Evolutionary conservation across 805 yeast species (phyloP).

Genomic region (Cyberlindnera xishuangbannaensis): DNA sequence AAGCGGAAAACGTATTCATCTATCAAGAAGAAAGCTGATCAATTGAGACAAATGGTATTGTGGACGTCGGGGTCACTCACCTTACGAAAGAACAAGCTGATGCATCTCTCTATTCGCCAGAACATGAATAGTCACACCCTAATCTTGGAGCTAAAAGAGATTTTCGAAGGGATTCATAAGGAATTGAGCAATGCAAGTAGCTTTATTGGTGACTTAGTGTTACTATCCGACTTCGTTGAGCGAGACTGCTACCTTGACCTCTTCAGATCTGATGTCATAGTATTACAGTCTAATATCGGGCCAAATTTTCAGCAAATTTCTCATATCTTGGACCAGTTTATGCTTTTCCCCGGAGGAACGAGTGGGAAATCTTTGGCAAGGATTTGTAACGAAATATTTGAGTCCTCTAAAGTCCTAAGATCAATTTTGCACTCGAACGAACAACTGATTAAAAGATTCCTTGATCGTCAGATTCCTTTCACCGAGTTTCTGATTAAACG

Average conservation of each 20-base stretch:
- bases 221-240: slow-evolving; percentile 5
- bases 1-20: too few species aligned
- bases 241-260: slow-evolving; percentile 7
- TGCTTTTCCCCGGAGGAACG: background rate
- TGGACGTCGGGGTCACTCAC: slow-evolving; percentile 4
- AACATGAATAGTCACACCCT: background rate
- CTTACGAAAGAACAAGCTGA: slow-evolving; percentile 4
- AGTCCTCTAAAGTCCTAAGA: slow-evolving; percentile 2
- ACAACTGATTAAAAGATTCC: slow-evolving; percentile 3
- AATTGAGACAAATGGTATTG: slow-evolving; percentile 3
- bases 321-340: background rate
- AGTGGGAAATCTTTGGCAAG: slow-evolving; percentile 1
- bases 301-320: background rate
- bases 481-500: slow-evolving; percentile 7
- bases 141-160: slow-evolving; percentile 1
- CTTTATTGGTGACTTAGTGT: slow-evolving; percentile 2
- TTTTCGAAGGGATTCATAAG: background rate
- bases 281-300: slow-evolving; percentile 5
- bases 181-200: background rate
- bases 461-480: slow-evolving; percentile 1
- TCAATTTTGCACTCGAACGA: slow-evolving; percentile 5
- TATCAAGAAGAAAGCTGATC: background rate
- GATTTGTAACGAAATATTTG: background rate
- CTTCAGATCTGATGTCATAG: slow-evolving; percentile 5
- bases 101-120: slow-evolving; percentile 1